A percentile compares a stretch with the other conserved stretches of the same genome.
Evolutionary conservation across 2,329 filamentous ascomycete species (phyloP).

Genomic region (Lachnellula arida): DNA sequence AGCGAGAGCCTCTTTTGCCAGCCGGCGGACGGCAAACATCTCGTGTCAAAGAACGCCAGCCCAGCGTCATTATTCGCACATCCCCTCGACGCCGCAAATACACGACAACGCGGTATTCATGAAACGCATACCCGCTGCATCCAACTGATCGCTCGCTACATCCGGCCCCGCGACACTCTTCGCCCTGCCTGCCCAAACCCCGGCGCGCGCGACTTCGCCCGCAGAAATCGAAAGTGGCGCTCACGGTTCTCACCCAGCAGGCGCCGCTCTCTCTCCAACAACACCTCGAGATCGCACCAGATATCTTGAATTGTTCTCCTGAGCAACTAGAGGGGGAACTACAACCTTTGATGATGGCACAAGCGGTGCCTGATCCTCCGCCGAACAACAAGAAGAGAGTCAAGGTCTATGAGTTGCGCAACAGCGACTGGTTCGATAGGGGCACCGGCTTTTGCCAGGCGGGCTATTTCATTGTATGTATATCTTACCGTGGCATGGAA

Average conservation of each 20-base stretch:
- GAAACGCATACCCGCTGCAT: constrained; percentile 9
- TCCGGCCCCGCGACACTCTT: constrained; percentile 6
- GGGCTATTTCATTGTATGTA: constrained; percentile 28
- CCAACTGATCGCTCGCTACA: constrained; percentile 2
- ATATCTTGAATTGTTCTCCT: constrained; percentile 46
- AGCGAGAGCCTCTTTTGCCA: neutral
- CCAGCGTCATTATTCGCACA: constrained; percentile 1
- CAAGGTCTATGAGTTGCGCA: constrained; percentile 97
- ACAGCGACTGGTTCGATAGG: constrained; percentile 98
- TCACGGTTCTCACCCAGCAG: constrained; percentile 20
- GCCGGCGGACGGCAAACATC: neutral
- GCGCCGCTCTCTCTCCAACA: constrained; percentile 53
- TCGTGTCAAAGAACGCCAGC: constrained; percentile 2
- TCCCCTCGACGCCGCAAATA: neutral
- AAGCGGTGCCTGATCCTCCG: constrained; percentile 61
- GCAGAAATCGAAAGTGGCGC: constrained; percentile 26
- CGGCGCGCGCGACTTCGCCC: constrained; percentile 17
- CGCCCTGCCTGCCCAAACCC: constrained; percentile 1
- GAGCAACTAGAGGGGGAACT: constrained; percentile 49
- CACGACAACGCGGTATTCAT: neutral
- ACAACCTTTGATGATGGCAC: constrained; percentile 67
- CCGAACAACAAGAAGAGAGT: constrained; percentile 68
- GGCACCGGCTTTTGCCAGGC: constrained; percentile 94
- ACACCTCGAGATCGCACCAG: constrained; percentile 52
- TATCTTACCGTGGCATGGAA: neutral